Conservation (phyloP, 2,329 filamentous ascomycete species). For the Tolypocladium ovalisporum region DNA sequence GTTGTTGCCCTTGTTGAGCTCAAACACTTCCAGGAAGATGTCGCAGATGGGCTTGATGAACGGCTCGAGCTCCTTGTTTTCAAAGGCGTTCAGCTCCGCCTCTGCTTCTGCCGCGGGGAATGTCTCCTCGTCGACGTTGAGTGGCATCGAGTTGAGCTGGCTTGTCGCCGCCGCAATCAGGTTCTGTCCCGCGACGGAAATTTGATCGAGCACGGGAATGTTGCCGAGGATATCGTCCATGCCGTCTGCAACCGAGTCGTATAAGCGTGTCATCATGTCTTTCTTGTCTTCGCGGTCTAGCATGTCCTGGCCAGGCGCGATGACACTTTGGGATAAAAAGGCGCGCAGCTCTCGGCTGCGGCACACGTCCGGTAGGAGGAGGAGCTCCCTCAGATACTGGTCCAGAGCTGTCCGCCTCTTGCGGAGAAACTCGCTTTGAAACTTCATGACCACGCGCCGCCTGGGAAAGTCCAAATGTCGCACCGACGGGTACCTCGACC, state of each 20-base stretch:
- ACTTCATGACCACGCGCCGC: constrained; percentile 86
- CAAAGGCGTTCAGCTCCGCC: constrained; percentile 86
- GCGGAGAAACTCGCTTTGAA: constrained; percentile 90
- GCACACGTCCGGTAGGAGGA: constrained; percentile 85
- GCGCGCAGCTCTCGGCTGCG: constrained; percentile 84
- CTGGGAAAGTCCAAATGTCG: constrained; percentile 85
- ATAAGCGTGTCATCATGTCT: constrained; percentile 88
- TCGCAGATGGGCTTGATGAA: constrained; percentile 99
- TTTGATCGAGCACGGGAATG: constrained; percentile 87
- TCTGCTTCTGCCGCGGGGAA: constrained; percentile 65
- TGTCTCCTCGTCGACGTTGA: constrained; percentile 40
- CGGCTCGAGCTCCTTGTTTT: constrained; percentile 78
- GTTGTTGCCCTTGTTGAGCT: constrained; percentile 88
- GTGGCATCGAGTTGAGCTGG: constrained; percentile 46
- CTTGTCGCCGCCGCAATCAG: constrained; percentile 67
- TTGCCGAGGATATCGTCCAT: constrained; percentile 98
- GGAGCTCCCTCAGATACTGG: constrained; percentile 69
- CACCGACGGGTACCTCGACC: constrained; percentile 76
- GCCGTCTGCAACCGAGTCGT: constrained; percentile 92
- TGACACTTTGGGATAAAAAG: constrained; percentile 82
- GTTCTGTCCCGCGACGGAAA: constrained; percentile 86
- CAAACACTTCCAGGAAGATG: constrained; percentile 91
- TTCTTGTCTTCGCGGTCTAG: constrained; percentile 55
- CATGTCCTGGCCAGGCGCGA: constrained; percentile 49
- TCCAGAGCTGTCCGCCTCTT: constrained; percentile 79